Conservation (phyloP, 1,284 basidiomycete genomes). For the Coniophora puteana region DNA sequence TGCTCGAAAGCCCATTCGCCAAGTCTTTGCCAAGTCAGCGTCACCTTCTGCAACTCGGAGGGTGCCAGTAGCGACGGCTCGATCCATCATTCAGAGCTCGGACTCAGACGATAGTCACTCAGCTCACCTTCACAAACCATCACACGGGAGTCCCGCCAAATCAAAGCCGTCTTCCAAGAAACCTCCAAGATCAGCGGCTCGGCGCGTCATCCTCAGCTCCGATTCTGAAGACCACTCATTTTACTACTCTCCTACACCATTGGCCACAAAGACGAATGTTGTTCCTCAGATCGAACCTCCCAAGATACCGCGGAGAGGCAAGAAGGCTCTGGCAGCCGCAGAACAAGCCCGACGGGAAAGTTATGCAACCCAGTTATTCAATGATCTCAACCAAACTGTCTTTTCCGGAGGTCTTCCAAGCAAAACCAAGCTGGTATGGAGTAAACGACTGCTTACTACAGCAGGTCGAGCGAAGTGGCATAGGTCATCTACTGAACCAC, state of each 20-base stretch:
- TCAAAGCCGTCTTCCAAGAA: neutral
- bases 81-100: no score
- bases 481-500: slow-evolving; percentile 34
- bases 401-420: slow-evolving; percentile 71
- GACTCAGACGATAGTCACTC: no score
- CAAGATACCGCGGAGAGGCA: slow-evolving; percentile 32
- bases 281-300: no score
- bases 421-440: slow-evolving; percentile 69
- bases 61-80: no score
- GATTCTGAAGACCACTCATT: neutral
- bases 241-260: no score
- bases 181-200: neutral
- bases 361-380: slow-evolving; percentile 70
- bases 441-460: slow-evolving; percentile 65
- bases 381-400: slow-evolving; percentile 77
- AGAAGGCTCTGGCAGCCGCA: slow-evolving; percentile 42
- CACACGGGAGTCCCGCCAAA: slow-evolving; percentile 8
- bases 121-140: no score
- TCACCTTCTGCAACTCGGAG: no score
- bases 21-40: no score
- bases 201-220: no score
- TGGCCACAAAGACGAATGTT: no score
- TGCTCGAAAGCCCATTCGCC: slow-evolving; percentile 41
- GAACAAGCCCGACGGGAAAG: slow-evolving; percentile 43
- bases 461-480: slow-evolving; percentile 77